Evolutionary conservation across 1,139 yeast genomes (phyloP).

Genomic region (Pichia sp.): DNA sequence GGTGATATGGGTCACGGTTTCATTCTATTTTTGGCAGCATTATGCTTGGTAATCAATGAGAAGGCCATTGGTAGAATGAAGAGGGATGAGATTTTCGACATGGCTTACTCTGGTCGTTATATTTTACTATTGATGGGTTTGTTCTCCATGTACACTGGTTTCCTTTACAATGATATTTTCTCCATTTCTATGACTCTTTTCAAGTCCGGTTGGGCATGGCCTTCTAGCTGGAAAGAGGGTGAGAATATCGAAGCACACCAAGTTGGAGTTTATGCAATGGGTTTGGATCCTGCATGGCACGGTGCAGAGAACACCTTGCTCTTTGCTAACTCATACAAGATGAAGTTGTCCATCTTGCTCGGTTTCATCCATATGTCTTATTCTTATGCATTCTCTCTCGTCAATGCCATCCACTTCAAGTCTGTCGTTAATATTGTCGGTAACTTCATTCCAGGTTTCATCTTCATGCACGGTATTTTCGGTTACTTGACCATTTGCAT

Average conservation of each 20-base stretch:
- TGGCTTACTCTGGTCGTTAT: conserved; percentile 75
- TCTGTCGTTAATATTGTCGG: conserved; percentile 65
- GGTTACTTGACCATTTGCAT: conserved; percentile 70
- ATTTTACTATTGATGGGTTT: conserved; percentile 67
- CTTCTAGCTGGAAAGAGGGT: conserved; percentile 49
- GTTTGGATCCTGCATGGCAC: conserved; percentile 76
- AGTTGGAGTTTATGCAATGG: conserved; percentile 57
- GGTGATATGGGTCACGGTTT: conserved; percentile 84
- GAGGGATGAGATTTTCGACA: conserved; percentile 73
- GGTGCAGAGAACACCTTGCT: conserved; percentile 71
- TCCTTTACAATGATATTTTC: conserved; percentile 68
- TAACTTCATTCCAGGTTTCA: conserved; percentile 70
- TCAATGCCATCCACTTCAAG: conserved; percentile 51
- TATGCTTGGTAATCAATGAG: conserved; percentile 53
- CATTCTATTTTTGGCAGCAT: conserved; percentile 54
- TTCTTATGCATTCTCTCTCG: conserved; percentile 61
- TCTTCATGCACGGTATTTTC: conserved; percentile 79
- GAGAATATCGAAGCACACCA: conserved; percentile 48
- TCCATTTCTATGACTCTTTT: conserved; percentile 72
- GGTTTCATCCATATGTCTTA: conserved; percentile 76
- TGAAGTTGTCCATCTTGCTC: conserved; percentile 75
- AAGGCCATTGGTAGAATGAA: conserved; percentile 50
- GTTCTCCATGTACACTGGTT: conserved; percentile 74
- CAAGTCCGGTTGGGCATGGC: conserved; percentile 74
- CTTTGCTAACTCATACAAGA: conserved; percentile 72